These are phyloP conservation scores for Tuber umbilicatum DNA, from an alignment of 495 filamentous ascomycete species.

Conservation along the genomic window DNA sequence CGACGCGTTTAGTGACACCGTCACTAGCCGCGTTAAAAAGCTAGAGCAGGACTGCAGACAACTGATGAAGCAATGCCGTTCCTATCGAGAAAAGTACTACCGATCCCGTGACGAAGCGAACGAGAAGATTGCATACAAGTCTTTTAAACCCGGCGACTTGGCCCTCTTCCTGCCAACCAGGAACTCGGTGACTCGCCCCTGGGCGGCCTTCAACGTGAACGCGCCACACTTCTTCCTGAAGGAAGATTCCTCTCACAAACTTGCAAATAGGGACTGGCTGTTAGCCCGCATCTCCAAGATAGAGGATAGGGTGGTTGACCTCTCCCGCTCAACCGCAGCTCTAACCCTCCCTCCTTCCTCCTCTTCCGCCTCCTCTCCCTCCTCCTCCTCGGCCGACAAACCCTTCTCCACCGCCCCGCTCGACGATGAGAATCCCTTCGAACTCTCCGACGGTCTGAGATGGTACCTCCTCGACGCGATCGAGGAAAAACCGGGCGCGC, in stretches of 20 bases:
- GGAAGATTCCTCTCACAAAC: slow-evolving; percentile 81
- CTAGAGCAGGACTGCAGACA: slow-evolving; percentile 83
- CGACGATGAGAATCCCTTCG: slow-evolving; percentile 97
- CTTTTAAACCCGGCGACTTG: slow-evolving; percentile 94
- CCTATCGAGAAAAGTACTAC: slow-evolving; percentile 82
- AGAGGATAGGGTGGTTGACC: slow-evolving; percentile 87
- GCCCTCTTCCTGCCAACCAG: slow-evolving; percentile 91
- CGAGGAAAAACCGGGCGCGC: slow-evolving; percentile 93
- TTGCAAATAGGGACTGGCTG: slow-evolving; percentile 80
- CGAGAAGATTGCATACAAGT: slow-evolving; percentile 91
- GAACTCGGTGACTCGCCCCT: slow-evolving; percentile 86
- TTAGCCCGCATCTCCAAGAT: slow-evolving; percentile 87
- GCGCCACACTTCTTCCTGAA: slow-evolving; percentile 95
- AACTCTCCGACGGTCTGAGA: slow-evolving; percentile 85
- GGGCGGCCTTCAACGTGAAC: slow-evolving; percentile 97
- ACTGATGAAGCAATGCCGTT: slow-evolving; percentile 76
- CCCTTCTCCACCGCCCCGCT: slow-evolving; percentile 44
- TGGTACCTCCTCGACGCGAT: slow-evolving; percentile 93
- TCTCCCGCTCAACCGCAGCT: slow-evolving; percentile 65
- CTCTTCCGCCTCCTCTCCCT: not conserved
- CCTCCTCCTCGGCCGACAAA: slow-evolving; percentile 8
- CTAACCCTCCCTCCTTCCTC: slow-evolving; percentile 42
- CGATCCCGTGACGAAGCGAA: slow-evolving; percentile 78
- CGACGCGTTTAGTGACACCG: slow-evolving; percentile 69
- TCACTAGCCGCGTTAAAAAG: slow-evolving; percentile 81